phyloP scores from a whole-genome alignment of 768 basidiomycete species.

The Leccinum ochraceum region DNA sequence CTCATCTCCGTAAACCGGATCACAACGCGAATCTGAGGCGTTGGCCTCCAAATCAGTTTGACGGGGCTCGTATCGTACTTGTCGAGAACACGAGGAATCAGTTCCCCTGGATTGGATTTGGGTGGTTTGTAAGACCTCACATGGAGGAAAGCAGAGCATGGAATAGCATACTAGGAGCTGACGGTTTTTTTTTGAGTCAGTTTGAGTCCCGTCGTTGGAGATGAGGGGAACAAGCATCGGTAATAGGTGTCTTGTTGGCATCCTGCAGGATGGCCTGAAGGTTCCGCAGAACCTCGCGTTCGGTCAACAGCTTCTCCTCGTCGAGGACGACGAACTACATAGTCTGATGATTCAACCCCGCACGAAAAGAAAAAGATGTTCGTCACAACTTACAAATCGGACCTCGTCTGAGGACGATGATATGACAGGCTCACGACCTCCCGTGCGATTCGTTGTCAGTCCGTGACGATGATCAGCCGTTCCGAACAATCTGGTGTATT shows the following conservation, averaged over 20 bases:
- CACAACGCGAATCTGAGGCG: conserved; percentile 78
- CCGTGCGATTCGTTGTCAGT: not conserved
- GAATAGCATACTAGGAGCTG: no score
- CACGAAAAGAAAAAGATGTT: not conserved
- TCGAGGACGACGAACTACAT: conserved; percentile 87
- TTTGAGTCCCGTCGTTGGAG: no score
- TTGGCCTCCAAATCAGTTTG: conserved; percentile 94
- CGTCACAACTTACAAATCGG: no score
- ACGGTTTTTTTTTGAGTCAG: no score
- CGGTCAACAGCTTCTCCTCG: conserved; percentile 77
- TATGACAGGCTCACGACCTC: conserved; percentile 35
- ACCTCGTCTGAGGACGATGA: conserved; percentile 62
- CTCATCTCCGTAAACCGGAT: conserved; percentile 94
- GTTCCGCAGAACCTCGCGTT: conserved; percentile 86
- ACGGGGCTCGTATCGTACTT: conserved; percentile 77
- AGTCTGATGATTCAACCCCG: conserved; percentile 52
- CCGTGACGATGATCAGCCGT: conserved; percentile 47
- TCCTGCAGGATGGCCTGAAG: conserved; percentile 88
- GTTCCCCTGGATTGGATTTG: no score
- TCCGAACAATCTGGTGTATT: conserved; percentile 88
- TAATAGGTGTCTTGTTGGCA: conserved; percentile 79
- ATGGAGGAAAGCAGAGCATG: no score
- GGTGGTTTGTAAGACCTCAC: no score
- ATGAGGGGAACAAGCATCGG: conserved; percentile 34
- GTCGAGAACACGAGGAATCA: no score